phyloP scores from a whole-genome alignment of 2,329 filamentous ascomycete genomes.

The Ophiostoma angusticollis region DNA sequence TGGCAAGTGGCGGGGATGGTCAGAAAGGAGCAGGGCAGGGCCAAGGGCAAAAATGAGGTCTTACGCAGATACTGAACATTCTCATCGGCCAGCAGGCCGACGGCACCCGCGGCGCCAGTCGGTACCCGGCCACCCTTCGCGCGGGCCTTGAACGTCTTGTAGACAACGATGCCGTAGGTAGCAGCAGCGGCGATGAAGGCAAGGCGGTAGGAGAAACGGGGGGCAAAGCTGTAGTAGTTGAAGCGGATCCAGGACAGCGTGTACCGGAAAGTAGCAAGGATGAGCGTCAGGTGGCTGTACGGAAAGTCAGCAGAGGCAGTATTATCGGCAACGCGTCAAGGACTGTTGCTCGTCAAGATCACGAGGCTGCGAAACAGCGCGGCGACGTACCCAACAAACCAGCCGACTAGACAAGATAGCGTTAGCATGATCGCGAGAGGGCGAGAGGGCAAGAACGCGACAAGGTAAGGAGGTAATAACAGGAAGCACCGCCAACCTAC shows the following conservation, averaged over 20 bases:
- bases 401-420: constrained; percentile 44
- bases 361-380: neutral
- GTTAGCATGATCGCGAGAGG: constrained; percentile 23
- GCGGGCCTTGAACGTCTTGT: constrained; percentile 69
- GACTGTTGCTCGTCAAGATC: neutral
- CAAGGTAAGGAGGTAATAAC: constrained; percentile 5
- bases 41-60: constrained; percentile 22
- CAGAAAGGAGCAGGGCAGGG: neutral
- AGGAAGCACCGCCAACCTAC: constrained; percentile 39
- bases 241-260: constrained; percentile 74
- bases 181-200: constrained; percentile 80
- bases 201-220: constrained; percentile 74
- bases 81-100: constrained; percentile 70
- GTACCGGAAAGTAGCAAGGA: constrained; percentile 75
- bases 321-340: neutral
- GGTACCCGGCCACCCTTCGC: constrained; percentile 48
- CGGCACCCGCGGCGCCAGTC: constrained; percentile 37
- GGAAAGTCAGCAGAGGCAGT: too few relatives aligned
- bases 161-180: constrained; percentile 96
- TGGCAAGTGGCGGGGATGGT: constrained; percentile 23
- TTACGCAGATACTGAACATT: constrained; percentile 95
- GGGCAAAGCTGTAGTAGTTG: constrained; percentile 69
- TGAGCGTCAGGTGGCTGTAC: constrained; percentile 77
- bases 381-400: constrained; percentile 64
- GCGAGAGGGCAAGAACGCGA: constrained; percentile 11